A percentile compares a stretch with the other conserved stretches of the same genome.
phyloP scores from a whole-genome alignment of 2,329 filamentous ascomycete genomes.

The Fusarium algeriense region DNA sequence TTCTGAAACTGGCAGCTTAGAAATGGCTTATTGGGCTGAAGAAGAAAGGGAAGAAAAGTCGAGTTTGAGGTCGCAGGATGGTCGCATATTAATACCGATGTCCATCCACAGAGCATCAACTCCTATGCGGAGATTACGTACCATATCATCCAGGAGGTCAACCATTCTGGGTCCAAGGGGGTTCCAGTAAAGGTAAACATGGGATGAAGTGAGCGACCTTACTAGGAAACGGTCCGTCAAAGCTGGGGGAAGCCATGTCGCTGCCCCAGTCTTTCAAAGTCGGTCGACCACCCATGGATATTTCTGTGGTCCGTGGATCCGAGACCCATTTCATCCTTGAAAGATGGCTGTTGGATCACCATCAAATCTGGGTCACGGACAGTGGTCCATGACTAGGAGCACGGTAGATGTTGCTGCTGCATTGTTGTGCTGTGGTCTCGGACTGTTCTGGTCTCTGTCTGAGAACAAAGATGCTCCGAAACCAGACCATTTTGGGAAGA shows the following conservation, averaged over 20 bases:
- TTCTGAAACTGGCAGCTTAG: conserved; percentile 56
- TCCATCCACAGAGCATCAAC: conserved; percentile 32
- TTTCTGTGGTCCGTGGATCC: conserved; percentile 37
- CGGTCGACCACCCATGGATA: conserved; percentile 30
- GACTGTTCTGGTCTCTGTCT: not conserved
- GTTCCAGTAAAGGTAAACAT: conserved; percentile 37
- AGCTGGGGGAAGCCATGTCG: conserved; percentile 42
- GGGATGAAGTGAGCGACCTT: conserved; percentile 43
- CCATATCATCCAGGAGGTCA: conserved; percentile 29
- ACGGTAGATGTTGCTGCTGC: conserved; percentile 6
- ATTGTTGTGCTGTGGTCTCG: conserved; percentile 11
- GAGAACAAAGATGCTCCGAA: not conserved
- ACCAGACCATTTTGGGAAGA: not conserved
- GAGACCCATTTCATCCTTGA: conserved; percentile 33
- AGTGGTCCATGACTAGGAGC: conserved; percentile 25
- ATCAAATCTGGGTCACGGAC: conserved; percentile 39
- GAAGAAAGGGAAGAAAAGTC: conserved; percentile 49
- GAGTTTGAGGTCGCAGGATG: conserved; percentile 49
- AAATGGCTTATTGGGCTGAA: conserved; percentile 60
- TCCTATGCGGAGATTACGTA: conserved; percentile 46
- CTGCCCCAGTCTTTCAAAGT: conserved; percentile 35
- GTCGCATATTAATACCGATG: conserved; percentile 62
- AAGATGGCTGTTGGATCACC: conserved; percentile 37
- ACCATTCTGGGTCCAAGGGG: conserved; percentile 41
- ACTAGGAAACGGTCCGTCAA: conserved; percentile 40